Percentiles rank a stretch among this genome's conserved stretches.
phyloP scores from a whole-genome alignment of 169 alveolate genomes.

The Prorocentrum cordatum region DNA sequence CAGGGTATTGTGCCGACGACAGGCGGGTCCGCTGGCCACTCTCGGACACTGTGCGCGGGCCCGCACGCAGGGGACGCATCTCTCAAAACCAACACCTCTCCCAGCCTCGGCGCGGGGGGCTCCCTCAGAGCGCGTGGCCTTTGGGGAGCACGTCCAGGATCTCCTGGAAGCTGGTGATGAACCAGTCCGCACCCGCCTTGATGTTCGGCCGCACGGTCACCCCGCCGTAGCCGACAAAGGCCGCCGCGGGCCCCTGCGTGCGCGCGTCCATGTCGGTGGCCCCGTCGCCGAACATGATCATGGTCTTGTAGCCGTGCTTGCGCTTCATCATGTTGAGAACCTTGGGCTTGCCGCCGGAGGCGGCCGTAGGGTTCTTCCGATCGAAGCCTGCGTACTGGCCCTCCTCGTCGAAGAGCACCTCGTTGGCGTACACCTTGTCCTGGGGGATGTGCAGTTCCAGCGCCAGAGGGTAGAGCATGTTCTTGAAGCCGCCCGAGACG shows the following conservation, averaged over 20 bases:
- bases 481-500: conserved; percentile 63
- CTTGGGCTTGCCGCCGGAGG: conserved; percentile 62
- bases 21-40: no score
- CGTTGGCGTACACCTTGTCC: conserved; percentile 56
- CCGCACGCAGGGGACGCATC: no score
- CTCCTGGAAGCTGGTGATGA: conserved; percentile 36
- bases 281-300: conserved; percentile 62
- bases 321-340: conserved; percentile 19
- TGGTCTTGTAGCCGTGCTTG: conserved; percentile 45
- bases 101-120: no score
- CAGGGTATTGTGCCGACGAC: no score
- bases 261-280: conserved; percentile 62
- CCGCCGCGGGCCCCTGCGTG: conserved; percentile 18
- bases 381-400: conserved; percentile 57
- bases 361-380: conserved; percentile 37
- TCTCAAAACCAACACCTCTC: no score
- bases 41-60: no score
- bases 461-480: conserved; percentile 61
- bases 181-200: conserved; percentile 45
- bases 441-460: conserved; percentile 55
- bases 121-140: no score
- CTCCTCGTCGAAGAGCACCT: conserved; percentile 39
- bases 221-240: conserved; percentile 56
- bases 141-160: no score
- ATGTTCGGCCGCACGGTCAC: conserved; percentile 24